Evolutionary conservation across 495 filamentous ascomycete species (phyloP).

Genomic region (Penicillium subrubescens): DNA sequence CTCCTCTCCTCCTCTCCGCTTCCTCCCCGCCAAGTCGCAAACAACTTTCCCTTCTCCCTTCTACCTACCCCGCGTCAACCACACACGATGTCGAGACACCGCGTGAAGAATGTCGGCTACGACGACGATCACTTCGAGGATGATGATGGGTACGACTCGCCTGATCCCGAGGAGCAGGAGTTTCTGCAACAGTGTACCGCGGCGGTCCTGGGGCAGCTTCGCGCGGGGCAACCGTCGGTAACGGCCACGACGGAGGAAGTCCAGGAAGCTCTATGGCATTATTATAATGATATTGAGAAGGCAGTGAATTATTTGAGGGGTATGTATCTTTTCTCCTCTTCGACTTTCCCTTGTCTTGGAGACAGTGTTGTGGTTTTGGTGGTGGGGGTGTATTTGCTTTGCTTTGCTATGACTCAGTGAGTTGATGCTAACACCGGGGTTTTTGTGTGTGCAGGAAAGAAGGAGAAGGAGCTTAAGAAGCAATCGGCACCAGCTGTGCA

Average conservation of each 20-base stretch:
- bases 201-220: slow-evolving; percentile 42
- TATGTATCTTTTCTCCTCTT: slow-evolving; percentile 35
- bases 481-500: slow-evolving; percentile 41
- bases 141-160: slow-evolving; percentile 47
- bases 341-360: neutral
- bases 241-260: slow-evolving; percentile 62
- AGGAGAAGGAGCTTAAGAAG: slow-evolving; percentile 44
- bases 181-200: slow-evolving; percentile 41
- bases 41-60: slow-evolving; percentile 7
- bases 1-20: slow-evolving; percentile 5
- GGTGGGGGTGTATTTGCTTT: neutral
- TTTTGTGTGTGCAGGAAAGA: slow-evolving; percentile 37
- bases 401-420: slow-evolving; percentile 4
- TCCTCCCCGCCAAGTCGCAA: slow-evolving; percentile 4
- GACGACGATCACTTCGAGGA: slow-evolving; percentile 46
- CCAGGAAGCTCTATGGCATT: slow-evolving; percentile 90
- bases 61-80: neutral
- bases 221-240: slow-evolving; percentile 41
- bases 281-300: slow-evolving; percentile 91
- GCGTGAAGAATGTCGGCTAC: slow-evolving; percentile 49
- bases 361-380: neutral
- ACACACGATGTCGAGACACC: slow-evolving; percentile 47
- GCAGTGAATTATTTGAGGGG: slow-evolving; percentile 74
- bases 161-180: slow-evolving; percentile 49
- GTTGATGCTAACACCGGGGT: neutral